phyloP scores from a whole-genome alignment of 805 yeast species.

The Barnettozyma botsteinii region DNA sequence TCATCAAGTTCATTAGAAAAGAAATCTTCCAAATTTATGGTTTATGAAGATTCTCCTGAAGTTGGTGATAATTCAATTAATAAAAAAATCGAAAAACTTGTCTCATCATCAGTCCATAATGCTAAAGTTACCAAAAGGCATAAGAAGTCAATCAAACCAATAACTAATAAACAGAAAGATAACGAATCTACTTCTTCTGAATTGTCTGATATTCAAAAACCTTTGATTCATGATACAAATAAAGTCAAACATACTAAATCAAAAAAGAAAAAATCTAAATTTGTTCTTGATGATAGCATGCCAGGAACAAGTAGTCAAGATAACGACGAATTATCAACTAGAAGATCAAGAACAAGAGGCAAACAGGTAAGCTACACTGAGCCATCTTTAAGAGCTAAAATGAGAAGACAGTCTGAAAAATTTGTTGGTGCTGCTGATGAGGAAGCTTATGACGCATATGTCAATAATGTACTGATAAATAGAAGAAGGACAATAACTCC shows the following conservation, averaged over 20 bases:
- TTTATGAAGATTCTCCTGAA: conserved; percentile 21
- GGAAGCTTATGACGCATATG: conserved; percentile 10
- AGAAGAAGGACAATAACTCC: conserved; percentile 7
- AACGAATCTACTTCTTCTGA: conserved; percentile 8
- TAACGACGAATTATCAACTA: conserved; percentile 16
- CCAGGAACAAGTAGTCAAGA: conserved; percentile 24
- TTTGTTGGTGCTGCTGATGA: conserved; percentile 53
- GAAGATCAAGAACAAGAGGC: conserved; percentile 46
- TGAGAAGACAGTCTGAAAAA: conserved; percentile 59
- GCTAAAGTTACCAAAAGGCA: conserved; percentile 1
- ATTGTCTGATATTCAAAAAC: conserved; percentile 19
- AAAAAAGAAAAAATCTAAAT: conserved; percentile 26
- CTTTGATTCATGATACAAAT: conserved; percentile 18
- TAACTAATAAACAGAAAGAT: neutral
- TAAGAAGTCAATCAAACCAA: conserved; percentile 1
- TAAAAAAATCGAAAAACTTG: conserved; percentile 16
- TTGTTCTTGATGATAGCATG: conserved; percentile 34
- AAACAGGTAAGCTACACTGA: conserved; percentile 59
- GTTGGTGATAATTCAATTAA: conserved; percentile 1
- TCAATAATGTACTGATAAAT: conserved; percentile 5
- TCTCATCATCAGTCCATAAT: conserved; percentile 12
- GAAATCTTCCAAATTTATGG: conserved; percentile 17
- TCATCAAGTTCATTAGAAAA: conserved; percentile 13
- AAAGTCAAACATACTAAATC: conserved; percentile 26
- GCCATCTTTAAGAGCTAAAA: conserved; percentile 61